phyloP scores from a whole-genome alignment of 2,329 filamentous ascomycete genomes.

The Sarocladium kiliense region DNA sequence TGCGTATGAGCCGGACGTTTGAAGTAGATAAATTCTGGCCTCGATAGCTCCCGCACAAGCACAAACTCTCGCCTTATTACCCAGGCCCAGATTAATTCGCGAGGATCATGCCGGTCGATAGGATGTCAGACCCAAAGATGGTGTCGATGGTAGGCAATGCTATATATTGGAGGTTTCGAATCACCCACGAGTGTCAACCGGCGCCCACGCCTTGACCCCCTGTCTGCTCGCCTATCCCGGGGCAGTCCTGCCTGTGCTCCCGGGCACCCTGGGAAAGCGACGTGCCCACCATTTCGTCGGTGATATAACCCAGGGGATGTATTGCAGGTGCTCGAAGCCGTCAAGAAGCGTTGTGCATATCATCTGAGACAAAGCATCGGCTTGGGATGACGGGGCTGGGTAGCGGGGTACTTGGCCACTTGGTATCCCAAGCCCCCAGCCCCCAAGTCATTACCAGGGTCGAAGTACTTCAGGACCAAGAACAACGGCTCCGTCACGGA shows the following conservation, averaged over 20 bases:
- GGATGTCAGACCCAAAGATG: conserved; percentile 6
- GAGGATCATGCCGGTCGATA: conserved; percentile 5
- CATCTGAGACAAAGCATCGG: conserved; percentile 7
- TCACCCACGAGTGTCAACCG: neutral
- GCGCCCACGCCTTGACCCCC: conserved; percentile 1
- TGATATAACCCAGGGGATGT: conserved; percentile 8
- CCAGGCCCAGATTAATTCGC: conserved; percentile 3
- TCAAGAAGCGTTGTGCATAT: conserved; percentile 9
- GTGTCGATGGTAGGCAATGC: conserved; percentile 9
- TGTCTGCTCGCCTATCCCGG: neutral
- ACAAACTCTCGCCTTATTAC: conserved; percentile 5
- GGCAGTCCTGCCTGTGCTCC: neutral
- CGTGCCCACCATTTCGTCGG: conserved; percentile 8
- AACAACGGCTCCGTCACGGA: conserved; percentile 3
- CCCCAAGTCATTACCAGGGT: neutral
- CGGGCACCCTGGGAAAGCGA: neutral
- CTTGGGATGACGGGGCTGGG: conserved; percentile 5
- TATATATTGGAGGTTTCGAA: conserved; percentile 9
- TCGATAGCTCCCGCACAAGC: conserved; percentile 4
- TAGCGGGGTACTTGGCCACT: neutral
- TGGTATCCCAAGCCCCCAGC: neutral
- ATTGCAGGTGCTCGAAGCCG: conserved; percentile 6
- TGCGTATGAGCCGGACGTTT: conserved; percentile 5
- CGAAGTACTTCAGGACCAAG: neutral
- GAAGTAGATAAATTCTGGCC: conserved; percentile 3